phyloP scores from a whole-genome alignment of 192 early-diverging fungal species.

The Anaeromyces robustus region DNA sequence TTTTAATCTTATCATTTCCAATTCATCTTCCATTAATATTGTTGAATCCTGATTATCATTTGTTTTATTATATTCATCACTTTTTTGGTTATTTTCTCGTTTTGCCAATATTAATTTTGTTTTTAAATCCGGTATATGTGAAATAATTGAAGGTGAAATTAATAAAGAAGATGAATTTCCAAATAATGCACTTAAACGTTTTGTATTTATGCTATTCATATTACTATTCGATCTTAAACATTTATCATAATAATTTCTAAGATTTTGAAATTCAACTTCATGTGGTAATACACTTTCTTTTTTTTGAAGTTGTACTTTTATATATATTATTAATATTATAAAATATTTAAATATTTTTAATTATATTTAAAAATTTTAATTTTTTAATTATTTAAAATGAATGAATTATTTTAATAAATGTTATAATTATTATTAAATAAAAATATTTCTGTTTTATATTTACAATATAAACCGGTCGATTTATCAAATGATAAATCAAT shows the following conservation, averaged over 20 bases:
- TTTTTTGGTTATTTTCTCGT: background rate
- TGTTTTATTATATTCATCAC: background rate
- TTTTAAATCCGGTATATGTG: background rate
- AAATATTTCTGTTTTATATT: no score
- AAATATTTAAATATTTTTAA: background rate
- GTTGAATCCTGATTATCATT: background rate
- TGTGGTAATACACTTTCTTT: slow-evolving; percentile 49
- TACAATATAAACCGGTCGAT: slow-evolving; percentile 76
- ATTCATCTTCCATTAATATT: background rate
- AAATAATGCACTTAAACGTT: background rate
- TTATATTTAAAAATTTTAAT: background rate
- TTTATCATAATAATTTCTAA: slow-evolving; percentile 74
- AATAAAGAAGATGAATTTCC: background rate
- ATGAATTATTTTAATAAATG: no score
- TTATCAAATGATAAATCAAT: slow-evolving; percentile 87
- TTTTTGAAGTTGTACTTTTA: slow-evolving; percentile 63
- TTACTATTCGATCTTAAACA: slow-evolving; percentile 23
- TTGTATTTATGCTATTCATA: background rate
- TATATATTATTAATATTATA: background rate
- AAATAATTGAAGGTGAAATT: background rate
- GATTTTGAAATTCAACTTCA: slow-evolving; percentile 64
- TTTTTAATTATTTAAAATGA: background rate
- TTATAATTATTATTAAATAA: no score
- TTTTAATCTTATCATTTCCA: background rate
- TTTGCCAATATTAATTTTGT: background rate